Base-by-base conservation (phyloP, 768 basidiomycete genomes). In the Lactifluus echinatus region DNA sequence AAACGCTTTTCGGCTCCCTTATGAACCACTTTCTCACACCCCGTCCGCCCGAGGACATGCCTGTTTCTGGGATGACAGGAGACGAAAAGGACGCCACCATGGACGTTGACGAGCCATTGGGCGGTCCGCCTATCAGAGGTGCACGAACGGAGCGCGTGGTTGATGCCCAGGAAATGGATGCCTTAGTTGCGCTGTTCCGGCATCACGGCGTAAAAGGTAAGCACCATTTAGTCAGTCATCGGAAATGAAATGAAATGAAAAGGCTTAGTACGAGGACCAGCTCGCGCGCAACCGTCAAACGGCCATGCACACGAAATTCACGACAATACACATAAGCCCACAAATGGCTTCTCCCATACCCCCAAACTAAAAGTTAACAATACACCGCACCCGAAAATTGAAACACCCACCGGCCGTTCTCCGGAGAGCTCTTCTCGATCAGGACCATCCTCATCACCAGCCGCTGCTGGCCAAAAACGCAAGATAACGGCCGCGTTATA, bases 1-100 rank as follows among this genome's bases (percentile, higher is more conserved):
- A 82, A 51, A 73, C 74, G 28, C 70, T 95, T 45, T 95, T 89
- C 68, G 81, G 85, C 34, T 71, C 83, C 21, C 73, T 85, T 57
- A 73, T 84, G 62, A 70, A 74, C 49, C 72, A 76, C 29, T 77
- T 84, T 65, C 68, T 78, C 50, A 70, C 67, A 44, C 51, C 66
- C 7, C 71, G 69, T 36, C 53, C 67, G 43, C 24, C 63, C 0
- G 59, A 67, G 56, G 33, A n/a, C 37, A 50, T 59, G 50, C 34
- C 29, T 23, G 61, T 49, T 8, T 63, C 67, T 31, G 66, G 67
- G 2, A 64, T 57, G 48, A 48, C 56, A 24, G 21, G 60, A 6
- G 71, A 73, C 28, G 72, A 70, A 23, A 59, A 60, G 31, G 74
- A 73, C 43, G 66, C 58, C 44, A 63, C 64, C 26, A 65, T 68